Evolutionary conservation across 441 rosid genomes (phyloP).

Genomic region (Iberis amara): DNA sequence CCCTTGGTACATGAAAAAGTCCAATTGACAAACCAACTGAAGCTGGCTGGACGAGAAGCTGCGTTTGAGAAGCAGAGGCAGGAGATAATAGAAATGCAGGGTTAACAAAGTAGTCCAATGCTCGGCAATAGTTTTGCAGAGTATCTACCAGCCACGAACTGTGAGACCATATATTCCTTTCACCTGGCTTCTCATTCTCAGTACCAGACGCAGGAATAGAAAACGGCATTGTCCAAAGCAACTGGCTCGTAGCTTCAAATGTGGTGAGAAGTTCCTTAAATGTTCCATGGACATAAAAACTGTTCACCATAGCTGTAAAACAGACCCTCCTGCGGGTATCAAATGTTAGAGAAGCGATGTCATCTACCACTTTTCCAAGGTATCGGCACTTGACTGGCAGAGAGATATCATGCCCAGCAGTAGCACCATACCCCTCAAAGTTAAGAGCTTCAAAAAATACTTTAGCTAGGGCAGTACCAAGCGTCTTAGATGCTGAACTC

Average conservation of each 20-base stretch:
- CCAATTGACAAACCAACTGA: constrained; percentile 87
- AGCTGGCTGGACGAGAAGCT: constrained; percentile 86
- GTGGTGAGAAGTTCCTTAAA: constrained; percentile 86
- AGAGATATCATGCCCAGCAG: constrained; percentile 51
- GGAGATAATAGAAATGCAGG: constrained; percentile 67
- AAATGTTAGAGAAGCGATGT: constrained; percentile 68
- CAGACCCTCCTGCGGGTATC: constrained; percentile 84
- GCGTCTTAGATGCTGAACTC: constrained; percentile 79
- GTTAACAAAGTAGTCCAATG: constrained; percentile 82
- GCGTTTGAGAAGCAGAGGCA: constrained; percentile 72
- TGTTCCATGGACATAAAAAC: constrained; percentile 86
- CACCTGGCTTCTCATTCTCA: constrained; percentile 67
- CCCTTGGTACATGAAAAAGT: constrained; percentile 84
- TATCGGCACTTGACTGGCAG: constrained; percentile 85
- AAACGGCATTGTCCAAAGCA: constrained; percentile 70
- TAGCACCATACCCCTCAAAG: constrained; percentile 65
- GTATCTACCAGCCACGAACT: constrained; percentile 80
- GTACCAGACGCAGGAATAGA: constrained; percentile 43
- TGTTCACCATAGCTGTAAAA: constrained; percentile 76
- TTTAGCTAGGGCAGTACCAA: constrained; percentile 83
- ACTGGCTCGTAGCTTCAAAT: constrained; percentile 92
- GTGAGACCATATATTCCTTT: constrained; percentile 62
- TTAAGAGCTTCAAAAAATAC: constrained; percentile 74
- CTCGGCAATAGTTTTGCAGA: constrained; percentile 71
- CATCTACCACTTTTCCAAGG: constrained; percentile 90